Conservation (phyloP, 805 yeast genomes). For the Candida jianshihensis region DNA sequence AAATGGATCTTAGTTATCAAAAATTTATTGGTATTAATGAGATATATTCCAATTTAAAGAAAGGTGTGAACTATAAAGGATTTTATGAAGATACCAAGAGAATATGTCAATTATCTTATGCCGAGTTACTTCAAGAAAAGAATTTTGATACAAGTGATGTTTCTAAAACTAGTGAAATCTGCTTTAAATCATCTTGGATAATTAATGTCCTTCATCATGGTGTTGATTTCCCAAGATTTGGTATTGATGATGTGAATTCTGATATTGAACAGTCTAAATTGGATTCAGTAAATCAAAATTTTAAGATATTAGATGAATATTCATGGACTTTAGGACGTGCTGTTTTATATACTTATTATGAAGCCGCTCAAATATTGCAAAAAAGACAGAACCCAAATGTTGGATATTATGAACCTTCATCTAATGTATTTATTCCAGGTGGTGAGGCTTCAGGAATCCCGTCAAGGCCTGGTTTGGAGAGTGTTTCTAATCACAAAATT, state of each 20-base stretch:
- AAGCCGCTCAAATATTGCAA: constrained; percentile 26
- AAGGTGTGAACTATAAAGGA: constrained; percentile 31
- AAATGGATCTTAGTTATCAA: constrained; percentile 48
- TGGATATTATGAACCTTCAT: constrained; percentile 44
- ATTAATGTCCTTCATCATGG: constrained; percentile 31
- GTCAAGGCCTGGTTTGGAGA: constrained; percentile 36
- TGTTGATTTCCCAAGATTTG: constrained; percentile 38
- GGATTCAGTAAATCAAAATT: constrained; percentile 22
- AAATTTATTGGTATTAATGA: constrained; percentile 62
- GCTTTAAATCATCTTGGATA: constrained; percentile 59
- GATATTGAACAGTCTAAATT: constrained; percentile 10
- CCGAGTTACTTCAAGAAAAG: constrained; percentile 8
- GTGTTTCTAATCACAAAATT: constrained; percentile 21
- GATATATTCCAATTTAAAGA: constrained; percentile 56
- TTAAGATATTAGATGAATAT: constrained; percentile 39
- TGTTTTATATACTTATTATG: constrained; percentile 52
- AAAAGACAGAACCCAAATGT: constrained; percentile 16
- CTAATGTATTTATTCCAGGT: constrained; percentile 42
- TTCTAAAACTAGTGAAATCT: constrained; percentile 43
- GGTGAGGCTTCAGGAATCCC: constrained; percentile 39
- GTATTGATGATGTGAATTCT: constrained; percentile 31
- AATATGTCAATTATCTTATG: constrained; percentile 32
- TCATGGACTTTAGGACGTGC: constrained; percentile 60
- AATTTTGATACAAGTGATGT: constrained; percentile 25
- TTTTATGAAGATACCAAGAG: constrained; percentile 37